Conservation (phyloP, 768 basidiomycete genomes). For the Lyophyllum shimeji region DNA sequence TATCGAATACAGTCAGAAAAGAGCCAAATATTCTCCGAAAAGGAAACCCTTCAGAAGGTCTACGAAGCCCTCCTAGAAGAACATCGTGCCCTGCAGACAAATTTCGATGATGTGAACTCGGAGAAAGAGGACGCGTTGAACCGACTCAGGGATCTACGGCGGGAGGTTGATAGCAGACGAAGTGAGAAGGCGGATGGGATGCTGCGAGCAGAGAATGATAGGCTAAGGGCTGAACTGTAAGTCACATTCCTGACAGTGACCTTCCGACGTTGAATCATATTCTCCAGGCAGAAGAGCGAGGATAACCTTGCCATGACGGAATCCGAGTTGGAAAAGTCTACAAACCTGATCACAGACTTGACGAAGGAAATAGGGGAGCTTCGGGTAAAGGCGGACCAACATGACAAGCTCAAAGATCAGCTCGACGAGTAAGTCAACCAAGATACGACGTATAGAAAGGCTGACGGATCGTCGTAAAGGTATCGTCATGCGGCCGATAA, state of each 20-base stretch:
- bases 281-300: constrained; percentile 85
- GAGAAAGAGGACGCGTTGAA: constrained; percentile 78
- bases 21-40: constrained; percentile 76
- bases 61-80: constrained; percentile 78
- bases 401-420: constrained; percentile 82
- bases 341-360: constrained; percentile 63
- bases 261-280: constrained; percentile 26
- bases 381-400: constrained; percentile 74
- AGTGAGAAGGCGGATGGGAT: constrained; percentile 76
- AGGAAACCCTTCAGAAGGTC: constrained; percentile 81
- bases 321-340: constrained; percentile 81
- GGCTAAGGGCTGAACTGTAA: constrained; percentile 81
- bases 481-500: constrained; percentile 92
- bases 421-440: constrained; percentile 78
- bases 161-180: constrained; percentile 58
- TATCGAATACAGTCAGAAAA: constrained; percentile 82
- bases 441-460: too few species aligned
- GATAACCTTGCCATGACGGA: constrained; percentile 85
- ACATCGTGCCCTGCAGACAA: constrained; percentile 71
- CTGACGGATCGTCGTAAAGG: constrained; percentile 35
- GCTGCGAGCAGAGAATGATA: constrained; percentile 79
- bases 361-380: constrained; percentile 82
- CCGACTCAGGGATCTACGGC: constrained; percentile 58
- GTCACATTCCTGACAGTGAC: constrained; percentile 28
- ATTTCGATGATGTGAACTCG: constrained; percentile 69